Evolutionary conservation across 2,329 filamentous ascomycete genomes (phyloP).

Genomic region (Beauveria medogensis): DNA sequence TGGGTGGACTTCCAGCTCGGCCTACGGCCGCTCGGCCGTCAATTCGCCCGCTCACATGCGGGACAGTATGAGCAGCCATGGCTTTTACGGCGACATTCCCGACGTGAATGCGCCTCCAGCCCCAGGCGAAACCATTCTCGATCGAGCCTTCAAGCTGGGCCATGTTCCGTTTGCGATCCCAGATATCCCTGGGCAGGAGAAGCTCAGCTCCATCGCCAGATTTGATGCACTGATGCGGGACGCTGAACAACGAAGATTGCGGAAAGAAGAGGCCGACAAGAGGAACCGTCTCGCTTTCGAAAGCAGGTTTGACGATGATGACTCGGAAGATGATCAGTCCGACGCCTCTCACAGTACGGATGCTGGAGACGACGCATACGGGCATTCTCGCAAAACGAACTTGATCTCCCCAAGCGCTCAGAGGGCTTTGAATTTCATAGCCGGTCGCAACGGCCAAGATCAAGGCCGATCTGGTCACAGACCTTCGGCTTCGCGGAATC

Average conservation of each 20-base stretch:
- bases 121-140: conserved; percentile 58
- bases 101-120: conserved; percentile 43
- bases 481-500: conserved; percentile 23
- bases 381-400: conserved; percentile 17
- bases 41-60: conserved; percentile 48
- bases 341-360: conserved; percentile 33
- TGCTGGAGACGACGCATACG: conserved; percentile 32
- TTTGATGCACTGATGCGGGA: conserved; percentile 61
- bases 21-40: conserved; percentile 49
- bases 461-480: conserved; percentile 23
- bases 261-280: conserved; percentile 27
- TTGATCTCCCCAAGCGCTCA: conserved; percentile 40
- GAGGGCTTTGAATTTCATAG: conserved; percentile 42
- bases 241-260: conserved; percentile 42
- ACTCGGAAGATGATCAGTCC: conserved; percentile 32
- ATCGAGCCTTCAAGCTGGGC: conserved; percentile 56
- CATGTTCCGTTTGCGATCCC: conserved; percentile 53
- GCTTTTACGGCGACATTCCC: conserved; percentile 28
- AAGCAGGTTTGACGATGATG: conserved; percentile 45
- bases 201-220: conserved; percentile 54
- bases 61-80: conserved; percentile 46
- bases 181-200: conserved; percentile 49
- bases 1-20: conserved; percentile 44
- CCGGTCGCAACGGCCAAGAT: conserved; percentile 30
- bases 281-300: conserved; percentile 29